A percentile compares a stretch with the other conserved stretches of the same genome.
phyloP scores from a whole-genome alignment of 2,329 filamentous ascomycete genomes.

The Colletotrichum higginsianum region DNA sequence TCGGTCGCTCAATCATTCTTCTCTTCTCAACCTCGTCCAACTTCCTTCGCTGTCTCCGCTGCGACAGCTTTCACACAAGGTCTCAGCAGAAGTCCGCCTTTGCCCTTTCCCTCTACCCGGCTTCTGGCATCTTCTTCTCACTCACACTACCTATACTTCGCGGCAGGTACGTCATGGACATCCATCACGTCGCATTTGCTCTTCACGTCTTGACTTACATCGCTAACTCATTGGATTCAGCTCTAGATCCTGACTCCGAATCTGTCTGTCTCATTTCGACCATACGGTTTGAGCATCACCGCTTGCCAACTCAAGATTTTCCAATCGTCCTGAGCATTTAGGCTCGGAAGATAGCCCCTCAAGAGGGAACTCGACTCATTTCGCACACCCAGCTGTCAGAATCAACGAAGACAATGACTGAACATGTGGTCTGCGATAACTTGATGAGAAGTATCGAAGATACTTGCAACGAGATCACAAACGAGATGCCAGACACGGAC shows the following conservation, averaged over 20 bases:
- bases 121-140: too few species aligned
- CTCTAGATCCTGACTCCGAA: too few species aligned
- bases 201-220: too few species aligned
- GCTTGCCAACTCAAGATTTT: not conserved
- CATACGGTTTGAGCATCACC: not conserved
- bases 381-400: not conserved
- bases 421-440: not conserved
- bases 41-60: too few species aligned
- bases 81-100: not conserved
- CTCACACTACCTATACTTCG: not conserved
- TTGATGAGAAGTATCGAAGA: not conserved
- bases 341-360: too few species aligned
- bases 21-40: too few species aligned
- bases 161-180: not conserved
- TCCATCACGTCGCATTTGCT: not conserved
- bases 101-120: not conserved
- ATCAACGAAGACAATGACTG: not conserved
- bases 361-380: not conserved
- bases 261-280: not conserved
- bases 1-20: too few species aligned
- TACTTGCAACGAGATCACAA: not conserved
- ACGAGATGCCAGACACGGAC: not conserved
- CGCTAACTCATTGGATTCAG: too few species aligned
- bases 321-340: too few species aligned
- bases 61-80: too few species aligned